Conservation (phyloP, 495 filamentous ascomycete species). For the Thozetella sp. region DNA sequence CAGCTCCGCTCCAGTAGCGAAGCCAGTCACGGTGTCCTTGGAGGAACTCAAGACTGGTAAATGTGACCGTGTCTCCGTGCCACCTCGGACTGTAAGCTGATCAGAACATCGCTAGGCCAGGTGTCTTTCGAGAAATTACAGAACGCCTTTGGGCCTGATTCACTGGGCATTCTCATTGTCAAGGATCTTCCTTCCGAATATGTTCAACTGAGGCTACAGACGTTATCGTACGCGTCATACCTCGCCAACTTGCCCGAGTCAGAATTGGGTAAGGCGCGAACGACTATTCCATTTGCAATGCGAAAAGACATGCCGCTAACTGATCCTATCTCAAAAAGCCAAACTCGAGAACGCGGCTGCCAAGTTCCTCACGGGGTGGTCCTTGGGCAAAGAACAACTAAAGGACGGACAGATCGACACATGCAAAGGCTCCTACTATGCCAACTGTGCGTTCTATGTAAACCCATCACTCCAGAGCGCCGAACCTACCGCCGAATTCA, state of each 20-base stretch:
- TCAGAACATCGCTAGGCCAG: conserved; percentile 48
- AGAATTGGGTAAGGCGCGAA: conserved; percentile 71
- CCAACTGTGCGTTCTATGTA: conserved; percentile 93
- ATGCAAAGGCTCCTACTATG: conserved; percentile 94
- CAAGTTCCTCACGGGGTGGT: conserved; percentile 72
- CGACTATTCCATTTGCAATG: not conserved
- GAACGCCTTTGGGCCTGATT: conserved; percentile 87
- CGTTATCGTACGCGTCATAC: conserved; percentile 87
- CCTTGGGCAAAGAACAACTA: conserved; percentile 91
- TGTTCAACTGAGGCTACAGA: conserved; percentile 61
- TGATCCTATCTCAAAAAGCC: conserved; percentile 41
- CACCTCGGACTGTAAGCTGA: conserved; percentile 9
- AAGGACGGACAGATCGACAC: conserved; percentile 88
- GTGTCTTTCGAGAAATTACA: conserved; percentile 75
- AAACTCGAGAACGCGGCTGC: conserved; percentile 65
- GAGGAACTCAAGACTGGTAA: conserved; percentile 53
- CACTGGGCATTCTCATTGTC: conserved; percentile 90
- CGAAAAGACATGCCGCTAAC: too few relatives aligned
- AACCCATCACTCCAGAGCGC: conserved; percentile 62
- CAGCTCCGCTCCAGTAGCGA: too few relatives aligned
- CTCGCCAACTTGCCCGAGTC: conserved; percentile 77
- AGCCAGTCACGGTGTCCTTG: conserved; percentile 55
- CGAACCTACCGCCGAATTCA: conserved; percentile 55
- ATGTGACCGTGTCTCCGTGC: not conserved
- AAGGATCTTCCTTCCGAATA: conserved; percentile 79